Percentiles rank a stretch among this genome's conserved stretches.
These are phyloP conservation scores for Neofusicoccum kwambonambiense DNA, from an alignment of 2,329 filamentous ascomycete species.

Conservation along the genomic window DNA sequence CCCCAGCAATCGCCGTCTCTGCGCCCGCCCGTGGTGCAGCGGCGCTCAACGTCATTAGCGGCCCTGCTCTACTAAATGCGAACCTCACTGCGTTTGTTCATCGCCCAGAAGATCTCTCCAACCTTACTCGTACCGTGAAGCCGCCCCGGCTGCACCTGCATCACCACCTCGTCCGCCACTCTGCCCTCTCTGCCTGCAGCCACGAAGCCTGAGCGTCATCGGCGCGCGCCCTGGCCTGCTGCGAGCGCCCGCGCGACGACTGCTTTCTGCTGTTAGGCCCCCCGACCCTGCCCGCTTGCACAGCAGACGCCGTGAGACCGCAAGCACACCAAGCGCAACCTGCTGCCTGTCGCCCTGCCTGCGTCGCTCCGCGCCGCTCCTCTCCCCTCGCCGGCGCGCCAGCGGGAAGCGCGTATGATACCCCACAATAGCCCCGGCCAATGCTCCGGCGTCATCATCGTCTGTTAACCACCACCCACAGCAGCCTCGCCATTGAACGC, in stretches of 20 bases:
- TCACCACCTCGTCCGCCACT: not conserved
- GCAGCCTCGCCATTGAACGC: not conserved
- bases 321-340: too few relatives aligned
- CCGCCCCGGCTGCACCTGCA: conserved; percentile 1
- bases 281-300: conserved; percentile 6
- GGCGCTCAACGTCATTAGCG: conserved; percentile 14
- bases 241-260: not conserved
- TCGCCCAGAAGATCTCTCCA: conserved; percentile 6
- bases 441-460: not conserved
- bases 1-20: conserved; percentile 1
- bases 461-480: not conserved
- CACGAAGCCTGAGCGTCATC: not conserved
- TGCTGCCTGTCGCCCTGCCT: not conserved
- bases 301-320: conserved; percentile 6
- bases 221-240: not conserved
- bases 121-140: conserved; percentile 19
- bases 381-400: not conserved
- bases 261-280: not conserved
- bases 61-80: conserved; percentile 14
- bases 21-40: not conserved
- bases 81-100: conserved; percentile 13
- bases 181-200: not conserved
- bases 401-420: not conserved
- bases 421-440: conserved; percentile 14
- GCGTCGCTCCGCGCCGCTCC: not conserved